Evolutionary conservation across 1,139 yeast species (phyloP).

Genomic region (Debaryomycetaceae sp.): DNA sequence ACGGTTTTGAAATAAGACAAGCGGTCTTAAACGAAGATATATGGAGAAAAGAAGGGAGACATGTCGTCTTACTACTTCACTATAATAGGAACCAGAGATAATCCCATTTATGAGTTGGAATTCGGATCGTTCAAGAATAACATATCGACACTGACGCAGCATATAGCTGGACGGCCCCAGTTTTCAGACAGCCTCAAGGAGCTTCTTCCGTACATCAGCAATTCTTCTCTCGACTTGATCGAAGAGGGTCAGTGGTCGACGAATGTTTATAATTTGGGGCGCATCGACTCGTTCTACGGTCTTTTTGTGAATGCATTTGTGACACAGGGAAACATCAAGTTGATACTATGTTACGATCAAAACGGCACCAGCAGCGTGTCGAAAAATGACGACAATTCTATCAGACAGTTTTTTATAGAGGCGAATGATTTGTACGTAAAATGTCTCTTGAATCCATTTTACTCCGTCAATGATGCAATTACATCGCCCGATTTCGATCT

Average conservation of each 20-base stretch:
- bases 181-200: conserved; percentile 74
- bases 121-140: conserved; percentile 63
- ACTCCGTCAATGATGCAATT: conserved; percentile 71
- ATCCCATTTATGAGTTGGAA: conserved; percentile 84
- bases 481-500: conserved; percentile 73
- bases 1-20: neutral
- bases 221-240: conserved; percentile 82
- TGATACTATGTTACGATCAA: conserved; percentile 69
- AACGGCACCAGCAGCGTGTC: conserved; percentile 6
- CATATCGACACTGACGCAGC: conserved; percentile 7
- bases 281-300: conserved; percentile 84
- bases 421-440: conserved; percentile 86
- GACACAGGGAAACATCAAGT: conserved; percentile 84
- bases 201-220: conserved; percentile 81
- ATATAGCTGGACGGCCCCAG: conserved; percentile 60
- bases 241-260: conserved; percentile 86
- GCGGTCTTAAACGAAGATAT: neutral
- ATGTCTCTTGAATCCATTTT: conserved; percentile 83
- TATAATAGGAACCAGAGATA: conserved; percentile 82
- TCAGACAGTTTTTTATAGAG: conserved; percentile 80
- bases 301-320: conserved; percentile 75
- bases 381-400: conserved; percentile 63
- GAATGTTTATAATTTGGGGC: conserved; percentile 63
- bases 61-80: conserved; percentile 76
- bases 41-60: neutral